These are phyloP conservation scores for Cystofilobasidium ferigula DNA, from an alignment of 768 basidiomycete species.

Conservation along the genomic window DNA sequence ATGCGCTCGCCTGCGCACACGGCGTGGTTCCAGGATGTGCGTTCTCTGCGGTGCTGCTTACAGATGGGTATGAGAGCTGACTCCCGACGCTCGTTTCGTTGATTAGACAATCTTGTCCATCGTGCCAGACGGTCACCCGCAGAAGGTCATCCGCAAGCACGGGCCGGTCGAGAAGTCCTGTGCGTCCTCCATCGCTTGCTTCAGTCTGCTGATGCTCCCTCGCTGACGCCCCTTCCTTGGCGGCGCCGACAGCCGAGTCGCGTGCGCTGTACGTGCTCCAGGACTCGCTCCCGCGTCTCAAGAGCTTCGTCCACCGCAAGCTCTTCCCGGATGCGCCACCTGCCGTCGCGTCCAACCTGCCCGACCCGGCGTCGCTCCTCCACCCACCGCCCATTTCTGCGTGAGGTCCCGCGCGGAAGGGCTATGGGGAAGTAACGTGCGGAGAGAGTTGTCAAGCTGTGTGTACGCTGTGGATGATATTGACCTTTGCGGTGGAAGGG, in stretches of 20 bases:
- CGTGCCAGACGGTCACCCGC: not conserved
- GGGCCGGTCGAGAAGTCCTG: conserved; percentile 2
- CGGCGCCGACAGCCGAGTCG: conserved; percentile 47
- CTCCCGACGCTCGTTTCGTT: conserved; percentile 8
- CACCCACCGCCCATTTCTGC: not conserved
- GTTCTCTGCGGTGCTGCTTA: conserved; percentile 4
- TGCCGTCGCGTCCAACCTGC: not conserved
- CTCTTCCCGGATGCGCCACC: conserved; percentile 1
- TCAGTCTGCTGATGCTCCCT: no score
- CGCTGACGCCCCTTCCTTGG: not conserved
- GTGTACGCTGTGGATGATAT: no score
- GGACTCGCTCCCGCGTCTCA: conserved; percentile 54
- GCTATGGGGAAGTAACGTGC: no score
- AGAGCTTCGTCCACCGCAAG: conserved; percentile 43
- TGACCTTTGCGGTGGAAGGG: no score
- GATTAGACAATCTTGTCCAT: not conserved
- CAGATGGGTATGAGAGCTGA: conserved; percentile 6
- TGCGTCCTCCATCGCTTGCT: not conserved
- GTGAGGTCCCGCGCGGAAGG: no score
- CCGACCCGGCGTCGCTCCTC: not conserved
- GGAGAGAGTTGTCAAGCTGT: no score
- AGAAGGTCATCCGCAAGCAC: conserved; percentile 2
- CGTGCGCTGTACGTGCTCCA: conserved; percentile 67
- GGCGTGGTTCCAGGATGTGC: conserved; percentile 14
- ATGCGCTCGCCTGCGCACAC: conserved; percentile 19